Conservation (phyloP, 163 green algal genomes). For the Chlamydomonas reinhardtii region DNA sequence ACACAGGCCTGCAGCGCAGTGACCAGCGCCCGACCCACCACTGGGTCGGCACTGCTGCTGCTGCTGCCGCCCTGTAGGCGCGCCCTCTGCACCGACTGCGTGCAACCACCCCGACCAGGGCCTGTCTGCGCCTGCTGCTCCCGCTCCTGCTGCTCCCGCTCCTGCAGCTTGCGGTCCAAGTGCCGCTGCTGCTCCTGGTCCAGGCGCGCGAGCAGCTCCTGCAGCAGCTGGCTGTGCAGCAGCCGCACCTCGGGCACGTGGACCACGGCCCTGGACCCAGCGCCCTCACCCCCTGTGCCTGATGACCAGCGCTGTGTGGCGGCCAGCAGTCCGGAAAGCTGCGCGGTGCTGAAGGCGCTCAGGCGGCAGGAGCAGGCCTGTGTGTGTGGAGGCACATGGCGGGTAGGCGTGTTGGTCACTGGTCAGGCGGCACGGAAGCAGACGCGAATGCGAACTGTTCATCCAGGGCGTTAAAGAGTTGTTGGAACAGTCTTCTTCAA, state of each 20-base stretch:
- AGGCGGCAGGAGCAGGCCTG: constrained; percentile 27
- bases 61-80: no score
- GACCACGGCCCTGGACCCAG: no score
- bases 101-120: no score
- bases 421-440: no score
- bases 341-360: background rate
- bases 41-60: background rate
- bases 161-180: background rate
- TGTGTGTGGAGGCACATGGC: no score
- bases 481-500: no score
- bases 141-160: background rate
- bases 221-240: background rate
- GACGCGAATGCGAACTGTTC: no score
- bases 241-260: no score
- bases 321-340: constrained; percentile 7
- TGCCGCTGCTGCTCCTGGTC: background rate
- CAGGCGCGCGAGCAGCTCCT: background rate
- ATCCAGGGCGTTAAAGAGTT: no score
- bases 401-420: no score
- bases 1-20: background rate
- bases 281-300: background rate
- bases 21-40: background rate
- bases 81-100: no score
- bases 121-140: background rate
- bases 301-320: background rate